Evolutionary conservation across 2,329 filamentous ascomycete species (phyloP), one percentile per base, ranked within the genome.

Genomic region (Chalara sp.): DNA sequence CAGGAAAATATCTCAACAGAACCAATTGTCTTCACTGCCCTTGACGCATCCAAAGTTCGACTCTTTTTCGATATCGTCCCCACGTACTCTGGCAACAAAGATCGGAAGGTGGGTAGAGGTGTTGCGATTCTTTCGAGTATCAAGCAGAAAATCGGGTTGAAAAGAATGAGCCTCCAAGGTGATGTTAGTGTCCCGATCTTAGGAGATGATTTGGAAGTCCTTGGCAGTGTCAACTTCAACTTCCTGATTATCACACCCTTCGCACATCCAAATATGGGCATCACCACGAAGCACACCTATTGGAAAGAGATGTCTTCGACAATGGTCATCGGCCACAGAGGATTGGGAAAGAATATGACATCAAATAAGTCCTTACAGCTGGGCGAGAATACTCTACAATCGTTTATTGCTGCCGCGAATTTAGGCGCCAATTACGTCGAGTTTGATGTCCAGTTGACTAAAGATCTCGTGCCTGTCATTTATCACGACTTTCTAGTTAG

Each of bases 401-500:
- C 93, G 0, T 99, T 99, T 70, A 96, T 97, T 63, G 89, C 92
- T 3, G 93, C 93, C 2, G 91, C 92, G 42, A 97, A 96, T 59
- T 70, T 99, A 47, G 93, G 93, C 6, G 93, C 82, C 3, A 79
- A 84, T 50, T 86, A 85, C 59, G 81, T 86, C 44, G 81, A 85
- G 60, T 84, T 87, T 63, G 93, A 99, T 65, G 93, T 99, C 1
- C 93, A 99, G 66, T 75, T 99, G 39, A 99, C 93, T n/a, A 99
- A 99, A 65, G 93, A 99, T 65, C 90, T 95, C 62, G 90, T 99
- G 1, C 93, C 93, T 0, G 92, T 99, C 57, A 96, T 99, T 62
- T 99, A 99, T 65, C 93, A 99, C 65, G 93, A 99, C 68, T 99
- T 99, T 64, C 76, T 97, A 11, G 93, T 99, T 66, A 96, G 90